These are phyloP conservation scores for Fraxinus albicans DNA, from an alignment of 305 asterid species.

Conservation along the genomic window DNA sequence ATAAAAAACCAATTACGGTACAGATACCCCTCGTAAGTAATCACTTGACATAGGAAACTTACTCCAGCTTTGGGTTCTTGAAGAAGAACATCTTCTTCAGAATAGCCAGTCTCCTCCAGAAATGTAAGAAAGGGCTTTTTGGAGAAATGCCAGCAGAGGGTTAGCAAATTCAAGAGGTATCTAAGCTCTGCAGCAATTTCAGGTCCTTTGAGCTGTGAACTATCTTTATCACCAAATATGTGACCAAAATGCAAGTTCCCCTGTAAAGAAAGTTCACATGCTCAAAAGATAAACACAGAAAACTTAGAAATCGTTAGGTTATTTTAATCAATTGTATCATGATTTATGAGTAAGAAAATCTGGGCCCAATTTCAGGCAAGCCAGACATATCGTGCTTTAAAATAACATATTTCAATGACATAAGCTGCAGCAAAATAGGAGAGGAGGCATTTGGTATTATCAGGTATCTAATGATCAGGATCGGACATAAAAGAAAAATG, in stretches of 20 bases:
- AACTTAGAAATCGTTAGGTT: neutral
- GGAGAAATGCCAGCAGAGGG: slow-evolving; percentile 96
- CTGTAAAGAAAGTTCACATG: slow-evolving; percentile 42
- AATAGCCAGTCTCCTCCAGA: slow-evolving; percentile 86
- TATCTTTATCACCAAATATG: slow-evolving; percentile 78
- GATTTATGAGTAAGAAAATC: neutral
- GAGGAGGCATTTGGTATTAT: neutral
- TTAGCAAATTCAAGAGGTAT: slow-evolving; percentile 70
- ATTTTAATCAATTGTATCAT: neutral
- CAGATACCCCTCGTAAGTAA: neutral
- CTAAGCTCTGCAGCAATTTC: slow-evolving; percentile 74
- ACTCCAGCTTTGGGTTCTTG: slow-evolving; percentile 99
- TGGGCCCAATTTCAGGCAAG: neutral
- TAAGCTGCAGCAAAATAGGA: neutral
- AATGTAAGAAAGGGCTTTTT: slow-evolving; percentile 81
- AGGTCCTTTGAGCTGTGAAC: slow-evolving; percentile 70
- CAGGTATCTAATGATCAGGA: neutral
- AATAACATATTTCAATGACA: neutral
- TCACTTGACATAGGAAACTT: slow-evolving; percentile 29
- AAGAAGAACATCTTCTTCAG: slow-evolving; percentile 76
- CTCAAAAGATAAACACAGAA: slow-evolving; percentile 13
- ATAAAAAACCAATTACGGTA: neutral
- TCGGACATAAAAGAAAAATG: neutral
- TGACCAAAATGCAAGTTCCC: slow-evolving; percentile 72
- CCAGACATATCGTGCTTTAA: neutral